Percentiles rank a stretch among this genome's conserved stretches.
Conservation (phyloP, 441 rosid species). For the Pelargonium cotyledonis region DNA sequence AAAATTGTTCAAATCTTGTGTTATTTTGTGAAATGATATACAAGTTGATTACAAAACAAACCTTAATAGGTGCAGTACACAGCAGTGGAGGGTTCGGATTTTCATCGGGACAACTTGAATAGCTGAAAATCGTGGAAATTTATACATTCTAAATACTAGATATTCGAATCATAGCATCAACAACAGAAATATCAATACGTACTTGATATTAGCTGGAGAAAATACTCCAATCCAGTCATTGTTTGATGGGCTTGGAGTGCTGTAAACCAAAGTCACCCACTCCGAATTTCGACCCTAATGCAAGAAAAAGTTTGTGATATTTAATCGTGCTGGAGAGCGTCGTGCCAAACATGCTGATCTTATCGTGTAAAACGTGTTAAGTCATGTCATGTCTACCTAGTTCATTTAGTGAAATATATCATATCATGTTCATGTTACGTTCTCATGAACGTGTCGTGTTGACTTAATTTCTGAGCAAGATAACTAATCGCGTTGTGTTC, state of each 20-base stretch:
- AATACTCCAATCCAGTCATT: slow-evolving; percentile 91
- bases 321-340: too few species aligned
- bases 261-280: slow-evolving; percentile 45
- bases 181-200: neutral
- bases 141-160: neutral
- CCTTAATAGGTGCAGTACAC: slow-evolving; percentile 81
- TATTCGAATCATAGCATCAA: slow-evolving; percentile 8
- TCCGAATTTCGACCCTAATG: slow-evolving; percentile 59
- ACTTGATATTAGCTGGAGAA: slow-evolving; percentile 87
- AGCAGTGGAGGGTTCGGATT: slow-evolving; percentile 47
- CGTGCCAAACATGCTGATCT: too few species aligned
- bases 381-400: too few species aligned
- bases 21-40: too few species aligned
- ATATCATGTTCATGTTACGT: too few species aligned
- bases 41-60: slow-evolving; percentile 17
- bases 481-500: too few species aligned
- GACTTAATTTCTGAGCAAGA: too few species aligned
- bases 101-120: slow-evolving; percentile 48
- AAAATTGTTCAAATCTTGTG: too few species aligned
- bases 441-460: too few species aligned
- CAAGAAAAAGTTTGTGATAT: neutral
- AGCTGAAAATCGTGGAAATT: slow-evolving; percentile 35
- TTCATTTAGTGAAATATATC: too few species aligned
- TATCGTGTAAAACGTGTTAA: too few species aligned
- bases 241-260: slow-evolving; percentile 45